Evolutionary conservation across 768 basidiomycete species (phyloP).

Genomic region (Lenzites betulinus): DNA sequence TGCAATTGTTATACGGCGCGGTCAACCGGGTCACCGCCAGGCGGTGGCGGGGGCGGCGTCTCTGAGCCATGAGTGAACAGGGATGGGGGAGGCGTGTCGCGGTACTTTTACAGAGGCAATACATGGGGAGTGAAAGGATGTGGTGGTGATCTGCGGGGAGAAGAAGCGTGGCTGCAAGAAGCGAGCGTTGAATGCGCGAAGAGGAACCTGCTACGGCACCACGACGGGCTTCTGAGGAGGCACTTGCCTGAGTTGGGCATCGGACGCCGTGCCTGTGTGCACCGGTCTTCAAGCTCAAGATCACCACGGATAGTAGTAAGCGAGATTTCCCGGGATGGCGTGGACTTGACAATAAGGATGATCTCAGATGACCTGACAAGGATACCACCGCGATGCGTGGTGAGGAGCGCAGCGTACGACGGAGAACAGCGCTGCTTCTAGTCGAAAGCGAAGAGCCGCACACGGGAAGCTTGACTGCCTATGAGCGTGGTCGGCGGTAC

Average conservation of each 20-base stretch:
- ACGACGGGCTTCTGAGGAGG: background rate
- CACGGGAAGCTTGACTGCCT: no score
- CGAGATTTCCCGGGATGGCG: background rate
- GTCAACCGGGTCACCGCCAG: background rate
- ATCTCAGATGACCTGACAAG: constrained; percentile 5
- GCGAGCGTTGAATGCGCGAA: no score
- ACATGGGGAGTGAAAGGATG: no score
- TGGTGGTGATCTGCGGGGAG: no score
- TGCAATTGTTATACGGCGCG: background rate
- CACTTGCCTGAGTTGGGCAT: background rate
- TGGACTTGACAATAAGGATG: constrained; percentile 8
- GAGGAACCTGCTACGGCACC: no score
- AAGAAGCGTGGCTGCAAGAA: no score
- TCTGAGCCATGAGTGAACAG: background rate
- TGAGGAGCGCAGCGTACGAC: background rate
- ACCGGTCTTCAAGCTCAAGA: background rate
- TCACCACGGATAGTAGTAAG: background rate
- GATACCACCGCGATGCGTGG: background rate
- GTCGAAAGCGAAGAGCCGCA: no score
- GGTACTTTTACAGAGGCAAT: no score
- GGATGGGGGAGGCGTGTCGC: background rate
- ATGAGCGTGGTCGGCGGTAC: no score
- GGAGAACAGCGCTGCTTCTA: no score
- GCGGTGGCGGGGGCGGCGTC: background rate
- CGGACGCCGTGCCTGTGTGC: background rate